Evolutionary conservation across 352 stramenopile species (phyloP), one percentile per base, ranked within the genome.

Genomic region (Globisporangium solare): DNA sequence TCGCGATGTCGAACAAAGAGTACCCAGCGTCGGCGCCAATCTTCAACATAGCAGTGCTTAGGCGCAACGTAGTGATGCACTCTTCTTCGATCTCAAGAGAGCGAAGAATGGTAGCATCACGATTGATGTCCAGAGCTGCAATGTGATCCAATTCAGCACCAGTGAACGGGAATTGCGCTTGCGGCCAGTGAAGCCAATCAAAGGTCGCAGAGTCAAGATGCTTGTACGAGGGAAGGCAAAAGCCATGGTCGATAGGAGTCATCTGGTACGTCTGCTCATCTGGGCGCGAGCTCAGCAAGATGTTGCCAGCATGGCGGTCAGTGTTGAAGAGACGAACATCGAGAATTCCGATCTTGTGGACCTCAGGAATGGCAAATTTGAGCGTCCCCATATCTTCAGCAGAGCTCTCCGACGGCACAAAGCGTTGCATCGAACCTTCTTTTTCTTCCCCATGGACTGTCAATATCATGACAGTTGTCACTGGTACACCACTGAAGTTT

Each of bases 241-340:
- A 91, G n/a, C 84, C 88, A 63, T 96, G 88, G 56, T 95, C 86
- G 62, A 95, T 95, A 22, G 86, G 83, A 24, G 82, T 91, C 86
- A 95, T 95, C 15, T 59, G 63, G 65, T 86, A 95, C 47, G 76
- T 87, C 61, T 84, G 72, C 41, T 83, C 73, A n/a, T 84, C 73
- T 2, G 58, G 13, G 3, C 71, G 71, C 43, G 70, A 50, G 47
- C 67, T 72, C 14, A 95, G 69, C 64, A 95, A 68, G 47, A 95
- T 92, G 66, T 96, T 96, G 50, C 84, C 86, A 13, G 83, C 86
- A 47, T 96, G 86, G 39, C 86, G 86, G 63, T 96, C 86, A 40
- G 83, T 91, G 68, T 96, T 96, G 66, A 96, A 94, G 37, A 96
- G 77, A 50, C 86, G 83, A 41, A 94, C 67, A 67, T 96, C 85